Base-by-base conservation (phyloP, 2,329 filamentous ascomycete species). In the Botryotinia convoluta region DNA sequence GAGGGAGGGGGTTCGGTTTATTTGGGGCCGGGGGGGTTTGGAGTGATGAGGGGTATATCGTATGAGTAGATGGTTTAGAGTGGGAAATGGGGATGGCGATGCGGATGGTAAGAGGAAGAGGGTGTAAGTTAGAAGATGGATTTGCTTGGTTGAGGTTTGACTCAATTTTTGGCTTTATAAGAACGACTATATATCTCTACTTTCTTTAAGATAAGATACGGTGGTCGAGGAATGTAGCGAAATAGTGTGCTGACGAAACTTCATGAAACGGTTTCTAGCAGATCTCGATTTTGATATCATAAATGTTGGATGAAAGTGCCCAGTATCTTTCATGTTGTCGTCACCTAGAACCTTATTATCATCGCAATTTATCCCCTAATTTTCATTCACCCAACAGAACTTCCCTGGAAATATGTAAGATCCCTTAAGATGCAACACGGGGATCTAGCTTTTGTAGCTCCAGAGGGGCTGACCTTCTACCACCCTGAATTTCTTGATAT, bases 371-470 rank as follows among this genome's bases (percentile, higher is more conserved):
- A 6, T 54, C 48, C 12, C 0, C 2, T 8, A 54, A n/a, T 29
- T 3, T 0, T 3, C 26, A 16, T n/a, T n/a, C 16, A 16, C 0
- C 4, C 7, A 16, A 16, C 4, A 7, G 26, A 51, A 29, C 45
- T n/a, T 29, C 26, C 2, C 26, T 54, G 4, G 2, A 54, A 0
- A 16, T 54, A 0, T 3, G 14, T 16, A n/a, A n/a, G 26, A n/a
- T 16, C 26, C 12, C 1, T 14, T 3, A 6, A 16, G 12, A n/a
- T n/a, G 2, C 26, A 54, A 7, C 2, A 0, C 12, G 5, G 29
- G 22, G 22, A 12, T 26, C 4, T 48, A 12, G 10, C 45, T 12
- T 3, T 51, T 26, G 9, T 5, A 51, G 22, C 45, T 51, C 22
- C 45, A 26, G 4, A 51, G 22, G 1, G 12, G 0, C 45, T 51